A percentile compares a stretch with the other conserved stretches of the same genome.
Conservation (phyloP, 768 basidiomycete species). For the Russula lepida region DNA sequence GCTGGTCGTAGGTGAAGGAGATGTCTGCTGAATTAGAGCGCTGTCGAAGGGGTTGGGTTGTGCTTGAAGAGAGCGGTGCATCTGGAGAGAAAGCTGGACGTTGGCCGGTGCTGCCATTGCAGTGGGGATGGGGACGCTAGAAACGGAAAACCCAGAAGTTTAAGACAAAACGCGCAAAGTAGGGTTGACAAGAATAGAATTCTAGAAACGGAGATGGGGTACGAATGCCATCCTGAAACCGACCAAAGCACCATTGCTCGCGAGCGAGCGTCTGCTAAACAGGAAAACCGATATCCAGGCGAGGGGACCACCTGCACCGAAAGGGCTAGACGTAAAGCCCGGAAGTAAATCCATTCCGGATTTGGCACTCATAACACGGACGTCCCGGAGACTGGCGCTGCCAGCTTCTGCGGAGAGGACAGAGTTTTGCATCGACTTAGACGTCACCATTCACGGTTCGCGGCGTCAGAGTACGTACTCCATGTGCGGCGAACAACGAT, state of each 20-base stretch:
- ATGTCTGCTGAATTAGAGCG: constrained; percentile 5
- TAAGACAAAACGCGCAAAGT: constrained; percentile 10
- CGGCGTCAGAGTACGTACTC: constrained; percentile 11
- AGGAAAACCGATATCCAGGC: constrained; percentile 5
- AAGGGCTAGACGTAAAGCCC: constrained; percentile 13
- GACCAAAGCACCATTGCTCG: constrained; percentile 6
- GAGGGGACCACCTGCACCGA: background rate
- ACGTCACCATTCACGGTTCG: constrained; percentile 15
- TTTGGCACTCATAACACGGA: constrained; percentile 8
- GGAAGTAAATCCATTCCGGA: constrained; percentile 12
- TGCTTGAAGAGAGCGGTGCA: constrained; percentile 7
- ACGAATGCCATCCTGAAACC: constrained; percentile 19
- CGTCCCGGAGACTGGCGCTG: constrained; percentile 9
- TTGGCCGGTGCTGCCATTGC: constrained; percentile 5
- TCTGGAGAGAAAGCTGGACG: constrained; percentile 11
- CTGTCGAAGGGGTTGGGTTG: constrained; percentile 3
- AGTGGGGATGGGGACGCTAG: background rate
- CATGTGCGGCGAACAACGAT: background rate
- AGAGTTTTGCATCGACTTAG: constrained; percentile 16
- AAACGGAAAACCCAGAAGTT: background rate
- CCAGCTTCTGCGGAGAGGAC: background rate
- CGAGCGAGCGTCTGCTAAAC: constrained; percentile 4
- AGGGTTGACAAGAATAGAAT: background rate
- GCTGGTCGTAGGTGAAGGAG: constrained; percentile 19
- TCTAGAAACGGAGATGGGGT: constrained; percentile 14